Evolutionary conservation across 768 basidiomycete genomes (phyloP).

Genomic region (Lactarius psammicola): DNA sequence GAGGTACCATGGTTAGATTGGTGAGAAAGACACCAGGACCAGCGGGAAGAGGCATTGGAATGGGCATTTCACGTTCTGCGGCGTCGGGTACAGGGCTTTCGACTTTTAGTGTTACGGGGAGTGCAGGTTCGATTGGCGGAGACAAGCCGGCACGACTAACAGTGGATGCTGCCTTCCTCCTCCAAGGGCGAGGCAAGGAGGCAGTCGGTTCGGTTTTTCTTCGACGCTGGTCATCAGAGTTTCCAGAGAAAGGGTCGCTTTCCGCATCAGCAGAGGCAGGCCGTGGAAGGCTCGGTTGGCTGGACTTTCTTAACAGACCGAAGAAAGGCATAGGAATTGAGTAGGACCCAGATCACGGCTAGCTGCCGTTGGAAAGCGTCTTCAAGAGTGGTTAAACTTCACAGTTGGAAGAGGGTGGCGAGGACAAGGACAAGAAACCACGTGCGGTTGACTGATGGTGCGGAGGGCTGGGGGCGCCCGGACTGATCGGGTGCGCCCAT

Average conservation of each 20-base stretch:
- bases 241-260: not conserved
- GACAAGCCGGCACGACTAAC: not conserved
- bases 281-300: not conserved
- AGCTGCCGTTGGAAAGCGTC: not conserved
- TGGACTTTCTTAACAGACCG: slow-evolving; percentile 6
- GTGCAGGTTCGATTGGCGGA: not conserved
- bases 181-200: not conserved
- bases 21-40: not conserved
- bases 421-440: not conserved
- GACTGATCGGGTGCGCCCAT: not conserved
- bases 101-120: not conserved
- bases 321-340: slow-evolving; percentile 4
- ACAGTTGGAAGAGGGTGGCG: not conserved
- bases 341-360: not conserved
- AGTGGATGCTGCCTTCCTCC: not conserved
- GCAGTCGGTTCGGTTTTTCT: not conserved
- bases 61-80: not conserved
- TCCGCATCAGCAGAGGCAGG: not conserved
- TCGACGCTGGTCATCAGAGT: not conserved
- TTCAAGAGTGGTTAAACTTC: not conserved
- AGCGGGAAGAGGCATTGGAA: not conserved
- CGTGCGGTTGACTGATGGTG: not conserved
- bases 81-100: not conserved
- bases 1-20: not conserved
- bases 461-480: not conserved